Base-by-base conservation (phyloP, 768 basidiomycete species). In the Hydnomerulius pinastri region DNA sequence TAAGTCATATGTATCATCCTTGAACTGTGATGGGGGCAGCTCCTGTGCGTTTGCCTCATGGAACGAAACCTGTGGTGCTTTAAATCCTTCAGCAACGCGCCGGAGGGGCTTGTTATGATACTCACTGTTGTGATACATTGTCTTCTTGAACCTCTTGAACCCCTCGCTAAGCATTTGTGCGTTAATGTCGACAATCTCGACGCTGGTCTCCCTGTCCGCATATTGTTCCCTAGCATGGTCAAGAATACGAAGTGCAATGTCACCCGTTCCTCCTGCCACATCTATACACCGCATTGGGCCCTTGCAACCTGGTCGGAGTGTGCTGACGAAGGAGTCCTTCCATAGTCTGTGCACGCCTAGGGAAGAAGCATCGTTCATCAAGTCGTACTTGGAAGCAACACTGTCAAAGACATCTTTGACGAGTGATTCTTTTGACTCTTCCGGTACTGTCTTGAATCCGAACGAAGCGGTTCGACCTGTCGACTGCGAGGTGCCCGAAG, bases 341-440 rank as follows among this genome's bases (percentile, higher is more conserved):
- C 97, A 99, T 20, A 99, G 74, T 46, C 97, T 81, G 65, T 98
- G 97, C 9, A 98, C 86, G 29, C 97, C 97, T 54, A 98, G 72
- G 3, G 97, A 98, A 69, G 94, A 90, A n/a, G 94, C 92, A 65
- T 98, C 97, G 76, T 99, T 99, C 96, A 99, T 97, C 35, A 98
- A 69, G 70, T 98, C 97, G 72, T 99, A 99, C 38, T 81, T 87
- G 29, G 91, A 87, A 36, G 97, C 94, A 50, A 99, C 97, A 6
- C 92, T 96, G 63, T 91, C 85, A 72, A 99, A 99, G 44, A 99
- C 95, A 56, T 81, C 81, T 61, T 90, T 92, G 54, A 99, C 97
- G 39, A 98, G 78, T 2, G 79, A 73, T 72, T 98, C 96, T 66
- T 99, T 99, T 29, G 78, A 68, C 28, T 89, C 85, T 65, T 92